Percentiles rank a stretch among this genome's conserved stretches.
phyloP scores from a whole-genome alignment of 2,329 filamentous ascomycete species.

The Dothideomycetes sp. region DNA sequence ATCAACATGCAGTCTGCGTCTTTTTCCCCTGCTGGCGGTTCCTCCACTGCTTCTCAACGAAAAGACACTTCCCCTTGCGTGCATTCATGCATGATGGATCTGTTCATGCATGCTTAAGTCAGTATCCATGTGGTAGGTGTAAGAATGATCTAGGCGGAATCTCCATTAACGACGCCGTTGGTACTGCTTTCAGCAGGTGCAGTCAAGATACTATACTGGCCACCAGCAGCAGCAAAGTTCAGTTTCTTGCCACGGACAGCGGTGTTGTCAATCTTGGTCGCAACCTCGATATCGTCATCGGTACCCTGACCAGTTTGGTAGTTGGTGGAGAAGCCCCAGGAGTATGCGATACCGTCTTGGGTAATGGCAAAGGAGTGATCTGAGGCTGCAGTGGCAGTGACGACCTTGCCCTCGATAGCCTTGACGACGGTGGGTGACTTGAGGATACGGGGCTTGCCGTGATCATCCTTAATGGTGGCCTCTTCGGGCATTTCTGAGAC shows the following conservation, averaged over 20 bases:
- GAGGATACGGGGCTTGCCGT: slow-evolving; percentile 61
- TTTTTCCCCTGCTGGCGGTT: too few species aligned
- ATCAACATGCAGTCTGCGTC: too few species aligned
- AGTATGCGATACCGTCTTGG: slow-evolving; percentile 59
- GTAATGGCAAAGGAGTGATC: slow-evolving; percentile 68
- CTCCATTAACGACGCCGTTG: slow-evolving; percentile 13
- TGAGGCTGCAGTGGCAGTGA: slow-evolving; percentile 43
- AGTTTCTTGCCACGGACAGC: slow-evolving; percentile 68
- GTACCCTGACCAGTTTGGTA: slow-evolving; percentile 73
- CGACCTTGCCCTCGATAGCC: slow-evolving; percentile 39
- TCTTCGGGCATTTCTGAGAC: slow-evolving; percentile 47
- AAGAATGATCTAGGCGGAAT: neutral
- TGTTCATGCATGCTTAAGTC: too few species aligned
- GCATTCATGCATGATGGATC: too few species aligned
- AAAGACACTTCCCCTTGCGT: too few species aligned
- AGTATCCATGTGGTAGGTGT: too few species aligned
- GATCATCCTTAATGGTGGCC: slow-evolving; percentile 55
- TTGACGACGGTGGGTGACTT: slow-evolving; percentile 52
- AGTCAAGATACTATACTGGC: slow-evolving; percentile 60
- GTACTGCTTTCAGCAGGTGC: slow-evolving; percentile 16
- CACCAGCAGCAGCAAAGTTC: slow-evolving; percentile 73
- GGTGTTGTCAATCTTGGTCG: slow-evolving; percentile 75
- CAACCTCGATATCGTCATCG: slow-evolving; percentile 68
- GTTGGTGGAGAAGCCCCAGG: slow-evolving; percentile 72
- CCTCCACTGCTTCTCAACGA: too few species aligned